A percentile compares a stretch with the other conserved stretches of the same genome.
phyloP scores from a whole-genome alignment of 306 rosid genomes.

The Trifolium fragiferum region DNA sequence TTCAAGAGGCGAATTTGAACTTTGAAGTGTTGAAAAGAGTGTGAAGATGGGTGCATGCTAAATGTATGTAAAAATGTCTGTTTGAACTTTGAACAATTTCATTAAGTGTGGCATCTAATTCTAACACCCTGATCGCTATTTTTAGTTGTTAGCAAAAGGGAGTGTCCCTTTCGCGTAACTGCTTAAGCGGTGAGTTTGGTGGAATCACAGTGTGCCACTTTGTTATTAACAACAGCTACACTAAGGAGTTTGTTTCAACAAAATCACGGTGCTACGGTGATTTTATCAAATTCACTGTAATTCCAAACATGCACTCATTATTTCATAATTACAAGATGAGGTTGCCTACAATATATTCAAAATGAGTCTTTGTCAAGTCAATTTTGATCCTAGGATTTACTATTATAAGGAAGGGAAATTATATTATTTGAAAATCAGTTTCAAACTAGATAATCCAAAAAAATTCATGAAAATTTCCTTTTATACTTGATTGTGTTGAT shows the following conservation, averaged over 20 bases:
- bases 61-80: not conserved
- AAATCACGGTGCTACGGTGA: too few relatives aligned
- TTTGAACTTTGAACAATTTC: not conserved
- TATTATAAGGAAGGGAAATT: not conserved
- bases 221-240: not conserved
- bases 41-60: conserved; percentile 1
- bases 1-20: not conserved
- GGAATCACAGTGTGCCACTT: too few relatives aligned
- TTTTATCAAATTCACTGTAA: too few relatives aligned
- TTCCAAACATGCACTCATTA: not conserved
- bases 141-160: not conserved
- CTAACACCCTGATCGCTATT: too few relatives aligned
- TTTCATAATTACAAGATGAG: not conserved
- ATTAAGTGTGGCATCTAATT: not conserved
- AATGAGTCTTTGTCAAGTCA: not conserved
- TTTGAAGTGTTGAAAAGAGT: not conserved
- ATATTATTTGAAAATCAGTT: conserved; percentile 12
- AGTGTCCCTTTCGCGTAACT: not conserved
- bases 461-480: not conserved
- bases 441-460: conserved; percentile 13
- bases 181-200: not conserved
- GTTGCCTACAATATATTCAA: too few relatives aligned
- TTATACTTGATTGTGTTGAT: not conserved
- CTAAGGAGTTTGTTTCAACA: too few relatives aligned
- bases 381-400: conserved; percentile 18